Percentiles rank a stretch among this genome's conserved stretches.
phyloP scores from a whole-genome alignment of 2,329 filamentous ascomycete species.

The Bipolaris sorokiniana region DNA sequence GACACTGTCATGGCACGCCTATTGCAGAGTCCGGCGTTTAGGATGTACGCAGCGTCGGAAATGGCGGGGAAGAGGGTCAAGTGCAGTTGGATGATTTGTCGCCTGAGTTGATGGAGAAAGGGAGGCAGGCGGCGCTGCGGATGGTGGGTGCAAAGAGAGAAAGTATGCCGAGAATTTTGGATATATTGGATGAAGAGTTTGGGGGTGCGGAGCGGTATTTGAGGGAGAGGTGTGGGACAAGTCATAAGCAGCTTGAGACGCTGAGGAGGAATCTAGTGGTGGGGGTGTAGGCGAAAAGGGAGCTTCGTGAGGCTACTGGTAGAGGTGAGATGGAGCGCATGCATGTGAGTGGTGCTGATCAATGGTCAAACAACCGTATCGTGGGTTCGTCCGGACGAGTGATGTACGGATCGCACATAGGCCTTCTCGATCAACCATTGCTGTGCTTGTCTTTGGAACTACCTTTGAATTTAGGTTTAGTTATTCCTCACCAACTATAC shows the following conservation, averaged over 20 bases:
- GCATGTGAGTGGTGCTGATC: no score
- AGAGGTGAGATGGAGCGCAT: no score
- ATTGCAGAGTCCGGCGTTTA: conserved; percentile 42
- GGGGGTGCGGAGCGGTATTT: conserved; percentile 71
- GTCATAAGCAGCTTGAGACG: conserved; percentile 60
- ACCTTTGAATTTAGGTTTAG: no score
- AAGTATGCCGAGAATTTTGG: conserved; percentile 59
- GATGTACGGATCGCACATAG: no score
- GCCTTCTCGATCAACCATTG: no score
- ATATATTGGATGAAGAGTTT: conserved; percentile 64
- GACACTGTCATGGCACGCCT: conserved; percentile 60
- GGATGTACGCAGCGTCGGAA: conserved; percentile 29
- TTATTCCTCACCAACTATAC: no score
- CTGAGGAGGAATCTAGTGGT: conserved; percentile 47
- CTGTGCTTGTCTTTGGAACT: no score
- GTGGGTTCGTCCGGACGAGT: no score
- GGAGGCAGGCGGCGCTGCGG: conserved; percentile 38
- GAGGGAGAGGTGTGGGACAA: conserved; percentile 63
- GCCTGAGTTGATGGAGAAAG: conserved; percentile 28
- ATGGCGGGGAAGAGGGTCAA: conserved; percentile 18
- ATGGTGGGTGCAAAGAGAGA: conserved; percentile 52
- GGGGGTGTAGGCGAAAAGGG: background rate
- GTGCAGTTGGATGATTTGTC: conserved; percentile 46
- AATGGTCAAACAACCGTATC: no score
- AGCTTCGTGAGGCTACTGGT: no score